Evolutionary conservation across 1,139 yeast species (phyloP).

Genomic region (Pichia sorboxylosa): DNA sequence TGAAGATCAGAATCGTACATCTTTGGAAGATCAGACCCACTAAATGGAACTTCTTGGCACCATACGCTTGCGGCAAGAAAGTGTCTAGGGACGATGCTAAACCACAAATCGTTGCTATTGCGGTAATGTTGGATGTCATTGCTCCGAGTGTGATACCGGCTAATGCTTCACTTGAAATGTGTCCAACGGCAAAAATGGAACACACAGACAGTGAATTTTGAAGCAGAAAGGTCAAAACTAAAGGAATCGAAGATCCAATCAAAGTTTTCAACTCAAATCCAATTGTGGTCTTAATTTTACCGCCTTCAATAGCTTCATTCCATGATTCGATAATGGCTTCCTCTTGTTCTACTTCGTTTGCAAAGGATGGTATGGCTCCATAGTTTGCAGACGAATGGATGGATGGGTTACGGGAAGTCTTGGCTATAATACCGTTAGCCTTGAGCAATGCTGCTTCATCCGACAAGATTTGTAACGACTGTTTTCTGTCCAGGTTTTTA

Average conservation of each 20-base stretch:
- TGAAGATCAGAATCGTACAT: conserved; percentile 38
- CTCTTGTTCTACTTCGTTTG: conserved; percentile 7
- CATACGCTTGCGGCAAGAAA: conserved; percentile 49
- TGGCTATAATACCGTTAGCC: conserved; percentile 19
- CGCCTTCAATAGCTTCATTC: conserved; percentile 25
- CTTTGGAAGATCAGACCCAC: conserved; percentile 46
- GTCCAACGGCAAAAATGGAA: conserved; percentile 49
- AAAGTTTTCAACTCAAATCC: conserved; percentile 31
- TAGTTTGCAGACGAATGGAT: neutral
- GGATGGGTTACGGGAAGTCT: conserved; percentile 11
- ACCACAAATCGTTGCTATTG: conserved; percentile 48
- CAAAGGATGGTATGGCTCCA: neutral
- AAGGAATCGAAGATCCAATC: conserved; percentile 36
- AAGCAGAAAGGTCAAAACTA: conserved; percentile 41
- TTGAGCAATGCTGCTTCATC: conserved; percentile 22
- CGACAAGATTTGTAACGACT: conserved; percentile 9
- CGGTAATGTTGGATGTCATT: conserved; percentile 50
- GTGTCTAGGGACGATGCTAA: conserved; percentile 49
- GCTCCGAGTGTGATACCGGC: conserved; percentile 56
- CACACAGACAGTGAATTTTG: conserved; percentile 48
- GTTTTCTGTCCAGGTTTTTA: conserved; percentile 1
- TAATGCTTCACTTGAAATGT: conserved; percentile 44
- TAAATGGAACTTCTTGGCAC: conserved; percentile 39
- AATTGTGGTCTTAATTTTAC: conserved; percentile 21
- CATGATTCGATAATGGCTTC: conserved; percentile 22